These are phyloP conservation scores for Candida sp. DNA, from an alignment of 1,139 yeast genomes.

Conservation along the genomic window DNA sequence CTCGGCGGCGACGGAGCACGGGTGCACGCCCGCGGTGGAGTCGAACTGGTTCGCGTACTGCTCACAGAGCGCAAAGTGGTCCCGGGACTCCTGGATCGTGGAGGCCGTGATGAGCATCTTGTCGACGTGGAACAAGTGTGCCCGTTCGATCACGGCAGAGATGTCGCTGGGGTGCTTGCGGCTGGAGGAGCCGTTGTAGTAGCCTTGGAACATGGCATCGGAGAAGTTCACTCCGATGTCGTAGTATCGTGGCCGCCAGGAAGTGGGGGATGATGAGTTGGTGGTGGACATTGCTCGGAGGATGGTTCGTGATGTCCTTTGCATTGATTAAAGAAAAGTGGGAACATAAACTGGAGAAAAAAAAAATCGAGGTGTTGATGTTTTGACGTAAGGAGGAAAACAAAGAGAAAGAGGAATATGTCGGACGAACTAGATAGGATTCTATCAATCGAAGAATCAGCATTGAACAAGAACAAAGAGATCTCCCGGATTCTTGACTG, in stretches of 20 bases:
- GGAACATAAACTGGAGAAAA: not conserved
- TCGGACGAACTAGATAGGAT: conserved; percentile 34
- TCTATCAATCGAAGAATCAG: conserved; percentile 38
- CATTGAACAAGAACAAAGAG: conserved; percentile 53
- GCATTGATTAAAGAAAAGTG: not conserved
- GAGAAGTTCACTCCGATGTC: conserved; percentile 83
- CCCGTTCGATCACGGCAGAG: conserved; percentile 65
- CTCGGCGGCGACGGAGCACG: conserved; percentile 79
- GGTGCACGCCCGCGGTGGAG: conserved; percentile 94
- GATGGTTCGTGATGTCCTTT: not conserved
- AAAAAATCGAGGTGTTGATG: not conserved
- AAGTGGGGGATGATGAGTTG: too few relatives aligned
- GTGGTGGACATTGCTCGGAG: conserved; percentile 4
- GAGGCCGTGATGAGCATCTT: conserved; percentile 86
- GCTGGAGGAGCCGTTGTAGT: conserved; percentile 64
- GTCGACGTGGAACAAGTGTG: conserved; percentile 65
- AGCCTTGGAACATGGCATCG: conserved; percentile 86
- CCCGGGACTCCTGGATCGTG: conserved; percentile 64
- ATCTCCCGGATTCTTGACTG: conserved; percentile 55
- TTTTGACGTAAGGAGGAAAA: not conserved
- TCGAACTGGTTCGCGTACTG: conserved; percentile 39
- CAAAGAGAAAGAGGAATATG: not conserved
- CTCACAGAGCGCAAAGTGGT: conserved; percentile 40
- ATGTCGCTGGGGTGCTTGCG: conserved; percentile 71
- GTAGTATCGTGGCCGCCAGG: conserved; percentile 50